phyloP scores from a whole-genome alignment of 176 grass and related monocot species.

The Raddia guianensis region DNA sequence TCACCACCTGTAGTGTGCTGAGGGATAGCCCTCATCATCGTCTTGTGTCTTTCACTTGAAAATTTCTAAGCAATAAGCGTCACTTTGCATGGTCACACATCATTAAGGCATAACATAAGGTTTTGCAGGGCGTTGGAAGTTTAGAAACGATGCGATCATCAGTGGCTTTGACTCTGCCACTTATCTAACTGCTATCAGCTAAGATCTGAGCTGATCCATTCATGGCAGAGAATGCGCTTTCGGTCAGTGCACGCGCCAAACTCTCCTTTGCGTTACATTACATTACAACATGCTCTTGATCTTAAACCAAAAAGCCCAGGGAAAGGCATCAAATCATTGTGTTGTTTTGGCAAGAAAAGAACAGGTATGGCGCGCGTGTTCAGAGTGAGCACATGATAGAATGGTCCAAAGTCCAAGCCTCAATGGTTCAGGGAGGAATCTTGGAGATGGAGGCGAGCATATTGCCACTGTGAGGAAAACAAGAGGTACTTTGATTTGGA shows the following conservation, averaged over 20 bases:
- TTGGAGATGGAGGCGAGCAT: conserved; percentile 35
- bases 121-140: conserved; percentile 37
- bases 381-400: conserved; percentile 36
- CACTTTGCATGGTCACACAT: conserved; percentile 43
- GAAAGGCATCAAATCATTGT: conserved; percentile 45
- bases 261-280: conserved; percentile 50
- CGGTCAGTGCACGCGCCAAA: conserved; percentile 52
- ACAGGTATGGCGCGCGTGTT: conserved; percentile 43
- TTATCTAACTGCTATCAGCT: conserved; percentile 34
- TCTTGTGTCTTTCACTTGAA: conserved; percentile 34
- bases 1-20: conserved; percentile 28
- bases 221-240: conserved; percentile 38
- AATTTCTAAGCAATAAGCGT: conserved; percentile 45
- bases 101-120: conserved; percentile 44
- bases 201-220: conserved; percentile 44
- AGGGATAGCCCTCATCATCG: conserved; percentile 38
- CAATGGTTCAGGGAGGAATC: conserved; percentile 52
- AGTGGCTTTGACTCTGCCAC: conserved; percentile 48
- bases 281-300: conserved; percentile 54
- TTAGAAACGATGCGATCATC: conserved; percentile 33
- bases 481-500: conserved; percentile 42
- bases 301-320: conserved; percentile 42
- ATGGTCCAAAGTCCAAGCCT: conserved; percentile 35
- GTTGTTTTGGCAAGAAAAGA: conserved; percentile 41
- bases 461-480: conserved; percentile 38